phyloP scores from a whole-genome alignment of 1,284 basidiomycete species.

The Trametes pubescens region DNA sequence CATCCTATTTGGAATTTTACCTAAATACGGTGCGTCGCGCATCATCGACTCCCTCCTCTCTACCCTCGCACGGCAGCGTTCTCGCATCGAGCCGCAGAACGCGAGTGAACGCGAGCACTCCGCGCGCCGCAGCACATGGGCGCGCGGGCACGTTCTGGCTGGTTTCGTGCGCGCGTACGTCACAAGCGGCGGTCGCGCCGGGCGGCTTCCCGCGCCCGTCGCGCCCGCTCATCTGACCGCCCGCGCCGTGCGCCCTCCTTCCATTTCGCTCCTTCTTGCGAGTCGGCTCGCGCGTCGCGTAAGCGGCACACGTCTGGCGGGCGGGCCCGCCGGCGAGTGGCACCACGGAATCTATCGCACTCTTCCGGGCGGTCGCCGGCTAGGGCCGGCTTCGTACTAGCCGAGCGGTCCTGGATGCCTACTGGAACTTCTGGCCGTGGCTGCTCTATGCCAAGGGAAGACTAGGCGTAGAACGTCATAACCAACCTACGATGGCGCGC shows the following conservation, averaged over 20 bases:
- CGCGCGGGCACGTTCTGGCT: not conserved
- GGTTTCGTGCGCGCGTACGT: not conserved
- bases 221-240: not conserved
- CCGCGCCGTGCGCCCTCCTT: not conserved
- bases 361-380: too few species aligned
- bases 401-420: too few species aligned
- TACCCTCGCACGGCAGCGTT: not conserved
- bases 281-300: slow-evolving; percentile 4
- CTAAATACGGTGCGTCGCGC: slow-evolving; percentile 3
- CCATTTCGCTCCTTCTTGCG: not conserved
- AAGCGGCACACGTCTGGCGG: not conserved
- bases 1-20: not conserved
- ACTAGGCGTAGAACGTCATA: not conserved
- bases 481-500: not conserved
- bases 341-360: not conserved
- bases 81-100: not conserved
- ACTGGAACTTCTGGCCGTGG: too few species aligned
- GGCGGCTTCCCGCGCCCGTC: slow-evolving; percentile 2
- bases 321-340: not conserved
- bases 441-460: not conserved
- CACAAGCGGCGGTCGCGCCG: not conserved
- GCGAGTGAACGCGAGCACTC: not conserved
- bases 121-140: slow-evolving; percentile 9
- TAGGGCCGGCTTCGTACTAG: too few species aligned
- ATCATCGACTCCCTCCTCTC: not conserved